These are phyloP conservation scores for Malus fusca DNA, from an alignment of 306 rosid species.

Conservation along the genomic window DNA sequence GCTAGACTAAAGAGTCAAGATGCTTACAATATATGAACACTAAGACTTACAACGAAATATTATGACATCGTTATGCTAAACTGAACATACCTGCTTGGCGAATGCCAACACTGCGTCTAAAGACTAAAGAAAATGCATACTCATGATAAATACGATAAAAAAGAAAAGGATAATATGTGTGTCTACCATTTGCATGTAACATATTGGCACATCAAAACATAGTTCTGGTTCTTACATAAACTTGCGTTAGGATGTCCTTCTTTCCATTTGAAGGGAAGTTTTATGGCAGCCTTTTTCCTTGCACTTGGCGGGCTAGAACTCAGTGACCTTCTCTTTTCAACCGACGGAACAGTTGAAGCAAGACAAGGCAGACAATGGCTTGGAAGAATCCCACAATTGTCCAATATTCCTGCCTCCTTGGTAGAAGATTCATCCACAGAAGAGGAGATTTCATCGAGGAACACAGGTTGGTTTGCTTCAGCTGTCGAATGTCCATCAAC, in stretches of 20 bases:
- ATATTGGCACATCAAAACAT: not conserved
- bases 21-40: not conserved
- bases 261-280: slow-evolving; percentile 63
- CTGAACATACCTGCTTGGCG: too few species aligned
- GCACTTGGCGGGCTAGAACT: slow-evolving; percentile 77
- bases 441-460: slow-evolving; percentile 65
- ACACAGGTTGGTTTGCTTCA: slow-evolving; percentile 63
- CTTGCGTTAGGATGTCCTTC: slow-evolving; percentile 48
- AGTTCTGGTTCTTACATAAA: slow-evolving; percentile 46
- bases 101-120: not conserved
- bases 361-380: slow-evolving; percentile 88
- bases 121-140: not conserved
- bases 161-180: not conserved
- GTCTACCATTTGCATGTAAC: not conserved
- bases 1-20: not conserved
- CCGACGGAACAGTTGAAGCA: slow-evolving; percentile 51
- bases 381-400: slow-evolving; percentile 84
- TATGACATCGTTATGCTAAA: not conserved
- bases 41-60: not conserved
- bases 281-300: slow-evolving; percentile 55
- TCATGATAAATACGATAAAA: not conserved
- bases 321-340: slow-evolving; percentile 72
- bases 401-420: slow-evolving; percentile 57
- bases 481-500: slow-evolving; percentile 27
- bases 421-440: slow-evolving; percentile 49